A percentile compares a stretch with the other conserved stretches of the same genome.
Conservation (phyloP, 345 rosid genomes). For the Hibiscus syriacus region DNA sequence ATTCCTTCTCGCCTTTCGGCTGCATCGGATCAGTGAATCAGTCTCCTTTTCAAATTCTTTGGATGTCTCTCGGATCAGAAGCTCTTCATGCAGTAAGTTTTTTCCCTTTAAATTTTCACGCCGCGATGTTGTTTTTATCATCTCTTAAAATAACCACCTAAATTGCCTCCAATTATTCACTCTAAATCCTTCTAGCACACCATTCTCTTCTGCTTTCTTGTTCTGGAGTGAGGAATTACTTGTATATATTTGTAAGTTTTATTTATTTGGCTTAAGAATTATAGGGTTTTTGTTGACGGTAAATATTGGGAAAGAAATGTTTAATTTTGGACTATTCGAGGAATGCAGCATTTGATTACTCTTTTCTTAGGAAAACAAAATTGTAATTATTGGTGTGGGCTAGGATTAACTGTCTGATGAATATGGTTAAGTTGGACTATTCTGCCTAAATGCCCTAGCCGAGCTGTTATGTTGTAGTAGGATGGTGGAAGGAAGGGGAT, state of each 20-base stretch:
- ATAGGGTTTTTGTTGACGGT: too few relatives aligned
- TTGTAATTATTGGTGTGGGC: not conserved
- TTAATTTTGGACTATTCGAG: not conserved
- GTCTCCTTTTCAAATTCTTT: not conserved
- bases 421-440: too few relatives aligned
- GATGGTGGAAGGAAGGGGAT: too few relatives aligned
- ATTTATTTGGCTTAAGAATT: too few relatives aligned
- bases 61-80: not conserved
- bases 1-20: slow-evolving; percentile 1
- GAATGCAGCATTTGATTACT: not conserved
- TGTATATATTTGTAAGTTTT: not conserved
- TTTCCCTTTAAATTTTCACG: not conserved
- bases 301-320: not conserved
- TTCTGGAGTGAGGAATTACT: not conserved
- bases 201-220: not conserved
- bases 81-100: not conserved
- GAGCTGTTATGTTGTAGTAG: too few relatives aligned
- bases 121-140: too few relatives aligned
- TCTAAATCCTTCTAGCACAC: too few relatives aligned
- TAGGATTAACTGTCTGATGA: not conserved
- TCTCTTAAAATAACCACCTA: too few relatives aligned
- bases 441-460: too few relatives aligned
- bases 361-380: not conserved
- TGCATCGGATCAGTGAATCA: slow-evolving; percentile 13
- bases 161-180: too few relatives aligned